Base-by-base conservation (phyloP, 192 early-diverging fungal genomes). In the Podila horticola region DNA sequence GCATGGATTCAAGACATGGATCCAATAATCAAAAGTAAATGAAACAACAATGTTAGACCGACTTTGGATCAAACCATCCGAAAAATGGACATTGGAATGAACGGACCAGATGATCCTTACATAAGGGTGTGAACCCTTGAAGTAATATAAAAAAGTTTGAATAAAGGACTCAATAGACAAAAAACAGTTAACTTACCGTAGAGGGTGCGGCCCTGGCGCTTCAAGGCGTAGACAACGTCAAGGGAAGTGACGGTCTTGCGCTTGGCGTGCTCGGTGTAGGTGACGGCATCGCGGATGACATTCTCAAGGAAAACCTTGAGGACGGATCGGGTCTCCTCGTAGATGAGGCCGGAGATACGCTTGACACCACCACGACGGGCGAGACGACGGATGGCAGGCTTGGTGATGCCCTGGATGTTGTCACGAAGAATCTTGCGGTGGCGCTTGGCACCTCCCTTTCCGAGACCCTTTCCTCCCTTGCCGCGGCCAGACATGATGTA, bases 221-320 rank as follows among this genome's bases (percentile, higher is more conserved):
- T 99, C 87, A 99, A 92, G 30, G 97, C 96, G 83, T 99, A 99
- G 86, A 99, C 97, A 57, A 99, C 98, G 86, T 99, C 98, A 51
- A 99, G 92, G 49, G 97, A 98, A 62, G 98, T 99, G 83, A 99
- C 97, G 71, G 98, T 99, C 94, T 99, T 97, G 86, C 96, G 89
- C 90, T 97, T 97, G 77, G 95, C 97, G 92, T 99, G 97, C 85
- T 99, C 97, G 52, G 74, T 67, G 55, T 72, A 66, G 57, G 72
- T 74, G 36, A 69, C 65, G 30, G 96, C 93, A 84, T 98, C 96
- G 68, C 97, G 93, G 82, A 99, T 99, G 85, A 99, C 97, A 85
- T 97, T 97, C 88, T 97, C 96, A 67, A 97, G 92, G 89, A 97
- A 97, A 61, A 91, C 88, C 92, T 97, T 97, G 82, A 97, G 91